A percentile compares a stretch with the other conserved stretches of the same genome.
These are phyloP conservation scores for Boletus austroedulis DNA, from an alignment of 1,284 basidiomycete genomes.

Conservation along the genomic window DNA sequence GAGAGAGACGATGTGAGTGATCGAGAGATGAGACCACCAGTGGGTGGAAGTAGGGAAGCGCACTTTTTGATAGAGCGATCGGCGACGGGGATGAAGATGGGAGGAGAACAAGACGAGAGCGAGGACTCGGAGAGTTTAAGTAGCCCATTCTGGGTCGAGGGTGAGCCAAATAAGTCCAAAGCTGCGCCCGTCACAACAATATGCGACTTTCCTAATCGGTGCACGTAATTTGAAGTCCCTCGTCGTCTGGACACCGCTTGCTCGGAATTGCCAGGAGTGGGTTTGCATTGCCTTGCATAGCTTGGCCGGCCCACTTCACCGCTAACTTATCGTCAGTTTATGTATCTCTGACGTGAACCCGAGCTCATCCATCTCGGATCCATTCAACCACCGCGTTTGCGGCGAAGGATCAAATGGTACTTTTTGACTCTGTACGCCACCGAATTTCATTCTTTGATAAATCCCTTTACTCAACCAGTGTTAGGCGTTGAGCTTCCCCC, in stretches of 20 bases:
- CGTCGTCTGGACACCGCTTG: conserved; percentile 21
- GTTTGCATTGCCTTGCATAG: conserved; percentile 16
- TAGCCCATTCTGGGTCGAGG: conserved; percentile 32
- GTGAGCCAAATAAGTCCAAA: conserved; percentile 34
- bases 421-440: not conserved
- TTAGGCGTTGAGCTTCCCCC: not conserved
- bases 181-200: conserved; percentile 2
- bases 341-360: not conserved
- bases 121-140: conserved; percentile 30
- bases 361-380: not conserved
- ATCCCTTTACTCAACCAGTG: not conserved
- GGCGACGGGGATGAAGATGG: conserved; percentile 27
- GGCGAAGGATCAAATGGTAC: not conserved
- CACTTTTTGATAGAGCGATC: conserved; percentile 16
- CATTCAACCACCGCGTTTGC: not conserved
- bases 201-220: not conserved
- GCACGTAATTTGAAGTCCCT: conserved; percentile 1
- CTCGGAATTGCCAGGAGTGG: conserved; percentile 9
- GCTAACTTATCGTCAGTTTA: not conserved
- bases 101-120: conserved; percentile 9
- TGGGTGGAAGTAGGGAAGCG: not conserved
- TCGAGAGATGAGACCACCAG: not conserved
- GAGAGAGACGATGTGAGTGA: conserved; percentile 1
- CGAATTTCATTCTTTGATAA: not conserved
- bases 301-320: not conserved